Conservation (phyloP, 1,284 basidiomycete species). For the Boletus smithii region DNA sequence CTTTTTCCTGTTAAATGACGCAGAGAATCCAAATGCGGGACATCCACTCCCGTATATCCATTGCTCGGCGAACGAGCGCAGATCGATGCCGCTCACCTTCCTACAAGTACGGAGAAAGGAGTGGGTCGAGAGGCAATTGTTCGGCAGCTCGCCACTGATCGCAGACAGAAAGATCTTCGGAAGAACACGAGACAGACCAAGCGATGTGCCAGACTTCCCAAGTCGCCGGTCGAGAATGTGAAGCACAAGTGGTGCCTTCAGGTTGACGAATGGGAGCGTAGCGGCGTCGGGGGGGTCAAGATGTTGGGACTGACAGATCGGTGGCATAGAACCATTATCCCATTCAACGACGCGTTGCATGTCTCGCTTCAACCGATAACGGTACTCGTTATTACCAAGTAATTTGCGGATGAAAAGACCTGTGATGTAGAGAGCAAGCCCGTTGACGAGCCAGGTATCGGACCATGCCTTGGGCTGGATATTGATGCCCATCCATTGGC, state of each 20-base stretch:
- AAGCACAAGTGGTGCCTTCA: constrained; percentile 93
- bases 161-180: constrained; percentile 95
- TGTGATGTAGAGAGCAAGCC: constrained; percentile 88
- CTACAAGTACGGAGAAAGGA: constrained; percentile 90
- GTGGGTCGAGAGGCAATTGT: constrained; percentile 86
- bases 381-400: constrained; percentile 96
- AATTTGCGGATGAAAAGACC: constrained; percentile 85
- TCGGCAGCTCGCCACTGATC: constrained; percentile 85
- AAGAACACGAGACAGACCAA: constrained; percentile 91
- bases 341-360: constrained; percentile 89
- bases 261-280: constrained; percentile 83
- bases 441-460: constrained; percentile 95
- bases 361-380: constrained; percentile 93
- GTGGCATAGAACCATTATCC: constrained; percentile 89
- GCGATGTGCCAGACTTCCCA: constrained; percentile 91
- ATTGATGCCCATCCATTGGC: constrained; percentile 97
- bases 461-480: constrained; percentile 94
- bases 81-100: constrained; percentile 90
- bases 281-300: constrained; percentile 80
- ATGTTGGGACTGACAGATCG: constrained; percentile 88
- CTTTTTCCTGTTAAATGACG: constrained; percentile 96
- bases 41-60: constrained; percentile 99
- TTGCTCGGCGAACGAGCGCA: constrained; percentile 90
- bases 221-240: constrained; percentile 94
- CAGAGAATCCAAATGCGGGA: constrained; percentile 85